These are phyloP conservation scores for Rhinocladiella similis DNA, from an alignment of 2,329 filamentous ascomycete species.

Conservation along the genomic window DNA sequence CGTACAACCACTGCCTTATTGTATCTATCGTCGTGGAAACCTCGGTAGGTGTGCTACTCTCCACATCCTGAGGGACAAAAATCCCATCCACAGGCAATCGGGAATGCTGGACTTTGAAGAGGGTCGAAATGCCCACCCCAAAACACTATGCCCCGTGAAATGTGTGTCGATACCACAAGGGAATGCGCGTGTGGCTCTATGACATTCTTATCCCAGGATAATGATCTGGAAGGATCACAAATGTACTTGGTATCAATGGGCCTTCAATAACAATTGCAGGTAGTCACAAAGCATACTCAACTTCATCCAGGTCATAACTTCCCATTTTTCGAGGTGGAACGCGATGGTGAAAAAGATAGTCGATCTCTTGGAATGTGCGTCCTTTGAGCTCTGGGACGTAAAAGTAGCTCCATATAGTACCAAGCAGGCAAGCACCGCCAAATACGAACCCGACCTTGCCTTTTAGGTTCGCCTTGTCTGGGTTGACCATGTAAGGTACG, in stretches of 20 bases:
- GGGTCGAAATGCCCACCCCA: too few relatives aligned
- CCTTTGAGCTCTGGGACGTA: conserved; percentile 33
- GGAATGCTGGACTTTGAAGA: too few relatives aligned
- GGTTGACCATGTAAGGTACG: conserved; percentile 14
- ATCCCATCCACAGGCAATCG: too few relatives aligned
- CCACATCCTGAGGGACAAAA: too few relatives aligned
- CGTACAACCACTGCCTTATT: too few relatives aligned
- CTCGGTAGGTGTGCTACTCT: too few relatives aligned
- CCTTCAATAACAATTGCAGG: too few relatives aligned
- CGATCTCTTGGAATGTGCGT: conserved; percentile 35
- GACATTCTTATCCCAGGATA: not conserved
- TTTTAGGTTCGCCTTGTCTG: conserved; percentile 31
- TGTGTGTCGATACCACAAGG: too few relatives aligned
- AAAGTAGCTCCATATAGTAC: conserved; percentile 29
- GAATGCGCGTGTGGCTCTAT: too few relatives aligned
- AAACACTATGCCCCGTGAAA: too few relatives aligned
- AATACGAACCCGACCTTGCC: conserved; percentile 36
- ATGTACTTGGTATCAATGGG: not conserved
- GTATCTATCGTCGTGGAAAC: too few relatives aligned
- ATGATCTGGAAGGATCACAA: not conserved
- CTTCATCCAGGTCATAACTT: conserved; percentile 18
- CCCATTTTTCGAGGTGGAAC: conserved; percentile 30
- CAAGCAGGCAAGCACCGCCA: conserved; percentile 29
- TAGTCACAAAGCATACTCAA: conserved; percentile 3
- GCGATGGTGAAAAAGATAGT: conserved; percentile 35